phyloP scores from a whole-genome alignment of 345 rosid species.

The Salix caprea region DNA sequence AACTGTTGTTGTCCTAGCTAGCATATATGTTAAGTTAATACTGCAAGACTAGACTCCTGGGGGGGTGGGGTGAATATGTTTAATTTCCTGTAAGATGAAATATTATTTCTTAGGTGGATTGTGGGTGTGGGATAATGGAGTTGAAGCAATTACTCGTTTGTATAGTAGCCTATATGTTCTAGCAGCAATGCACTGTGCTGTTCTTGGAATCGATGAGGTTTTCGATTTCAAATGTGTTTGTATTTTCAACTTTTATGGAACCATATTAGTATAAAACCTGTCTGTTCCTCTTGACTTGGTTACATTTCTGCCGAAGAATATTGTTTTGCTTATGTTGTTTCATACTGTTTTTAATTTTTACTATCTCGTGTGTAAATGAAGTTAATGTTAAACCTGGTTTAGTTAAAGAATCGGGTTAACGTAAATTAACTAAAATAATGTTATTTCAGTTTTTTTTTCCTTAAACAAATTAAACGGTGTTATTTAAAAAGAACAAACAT shows the following conservation, averaged over 20 bases:
- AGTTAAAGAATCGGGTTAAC: too few relatives aligned
- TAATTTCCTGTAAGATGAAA: neutral
- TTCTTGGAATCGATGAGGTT: constrained; percentile 13
- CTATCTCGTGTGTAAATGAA: too few relatives aligned
- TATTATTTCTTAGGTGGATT: neutral
- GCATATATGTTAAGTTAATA: constrained; percentile 13
- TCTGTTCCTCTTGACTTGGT: neutral
- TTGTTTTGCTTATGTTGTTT: neutral
- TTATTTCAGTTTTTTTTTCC: too few relatives aligned
- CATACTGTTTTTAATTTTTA: neutral
- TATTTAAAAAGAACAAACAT: too few relatives aligned
- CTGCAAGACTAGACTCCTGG: neutral
- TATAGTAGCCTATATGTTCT: neutral
- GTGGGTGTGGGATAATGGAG: neutral
- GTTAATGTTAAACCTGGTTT: too few relatives aligned
- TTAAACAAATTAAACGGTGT: too few relatives aligned
- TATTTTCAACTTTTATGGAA: constrained; percentile 13
- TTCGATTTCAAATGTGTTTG: constrained; percentile 16
- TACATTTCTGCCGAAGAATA: neutral
- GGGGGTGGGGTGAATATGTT: neutral
- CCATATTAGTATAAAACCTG: constrained; percentile 8
- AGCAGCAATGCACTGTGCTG: constrained; percentile 6
- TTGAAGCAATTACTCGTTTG: constrained; percentile 18
- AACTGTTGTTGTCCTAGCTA: constrained; percentile 18
- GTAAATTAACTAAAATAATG: too few relatives aligned